Base-by-base conservation (phyloP, 495 filamentous ascomycete genomes). In the Thermothielavioides terrestris region DNA sequence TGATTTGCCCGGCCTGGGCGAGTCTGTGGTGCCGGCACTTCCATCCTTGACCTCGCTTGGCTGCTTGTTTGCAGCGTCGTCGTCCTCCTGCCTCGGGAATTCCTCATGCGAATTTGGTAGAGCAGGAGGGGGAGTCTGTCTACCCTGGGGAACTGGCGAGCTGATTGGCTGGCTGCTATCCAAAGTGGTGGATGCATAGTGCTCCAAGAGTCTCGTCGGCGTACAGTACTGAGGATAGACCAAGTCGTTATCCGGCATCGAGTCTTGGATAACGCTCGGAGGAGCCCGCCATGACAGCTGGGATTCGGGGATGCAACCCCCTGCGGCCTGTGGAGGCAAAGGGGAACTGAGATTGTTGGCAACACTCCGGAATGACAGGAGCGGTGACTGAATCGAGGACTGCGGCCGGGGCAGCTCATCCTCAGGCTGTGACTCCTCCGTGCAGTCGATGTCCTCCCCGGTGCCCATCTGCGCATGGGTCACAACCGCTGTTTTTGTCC, bases 321-420 rank as follows among this genome's bases (percentile, higher is more conserved):
- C 39, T 11, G 42, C 4, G 41, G 32, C 17, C 1, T 14, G 52
- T 35, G 25, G 59, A 26, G 73, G 49, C 1, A 32, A 50, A 3
- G 73, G 72, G 9, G 74, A 76, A 12, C 55, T 40, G 3, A 60
- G 53, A 55, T 78, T 78, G 42, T 76, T 59, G 14, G 64, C 52
- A 1, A 64, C 74, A 34, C 71, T 73, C 15, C 49, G 50, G 49
- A 77, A 77, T 1, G 74, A 77, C 6, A 72, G 56, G 14, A 65
- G 36, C 0, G 67, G 62, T 2, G 68, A 68, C 5, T 57, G 42
- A 9, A 66, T 42, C n/a, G n/a, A n/a, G n/a, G n/a, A n/a, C n/a
- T n/a, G n/a, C n/a, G n/a, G n/a, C n/a, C n/a, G n/a, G n/a, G n/a
- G n/a, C n/a, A n/a, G n/a, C n/a, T n/a, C n/a, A n/a, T n/a, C n/a